Base-by-base conservation (phyloP, 108 stramenopile genomes). In the Fragilaria crotonensis region DNA sequence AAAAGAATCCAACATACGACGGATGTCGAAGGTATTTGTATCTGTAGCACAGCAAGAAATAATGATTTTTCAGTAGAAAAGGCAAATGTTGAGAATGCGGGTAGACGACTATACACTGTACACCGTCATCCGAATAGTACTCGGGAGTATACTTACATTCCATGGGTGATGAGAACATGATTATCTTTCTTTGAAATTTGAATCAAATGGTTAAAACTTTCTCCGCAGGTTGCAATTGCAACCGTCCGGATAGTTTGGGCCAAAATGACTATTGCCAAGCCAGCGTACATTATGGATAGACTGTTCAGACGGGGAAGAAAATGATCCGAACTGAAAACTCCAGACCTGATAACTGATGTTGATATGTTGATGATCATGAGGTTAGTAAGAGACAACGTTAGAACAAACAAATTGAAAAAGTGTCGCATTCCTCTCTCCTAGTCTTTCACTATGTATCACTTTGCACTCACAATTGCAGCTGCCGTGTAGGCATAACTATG, bases 1-100 rank as follows among this genome's bases (percentile, higher is more conserved):
- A 98, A 56, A 81, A 98, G 77, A 96, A 98, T 26, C 97, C 97
- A 22, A 85, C 71, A 64, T 98, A 98, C 9, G 88, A 88, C 33
- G 96, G 96, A 75, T 98, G 97, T 14, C 97, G 89, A n/a, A 98
- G 64, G 48, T 59, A 64, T 22, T 52, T 57, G 72, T 98, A 98
- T 44, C 77, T 78, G 63, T 44, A 2, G 26, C 1, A 48, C 2
- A 21, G 46, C n/a, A 36, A 44, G n/a, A 46, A 23, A 57, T n/a
- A n/a, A n/a, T n/a, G n/a, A n/a, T n/a, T n/a, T n/a, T n/a, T n/a
- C n/a, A n/a, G n/a, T n/a, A n/a, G n/a, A n/a, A n/a, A n/a, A n/a
- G n/a, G n/a, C n/a, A n/a, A n/a, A n/a, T n/a, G n/a, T n/a, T n/a
- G n/a, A n/a, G n/a, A n/a, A n/a, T n/a, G n/a, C n/a, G n/a, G n/a